Percentiles rank a stretch among this genome's conserved stretches.
Conservation (phyloP, 2,329 filamentous ascomycete genomes). For the Aspergillus fumigatus region DNA sequence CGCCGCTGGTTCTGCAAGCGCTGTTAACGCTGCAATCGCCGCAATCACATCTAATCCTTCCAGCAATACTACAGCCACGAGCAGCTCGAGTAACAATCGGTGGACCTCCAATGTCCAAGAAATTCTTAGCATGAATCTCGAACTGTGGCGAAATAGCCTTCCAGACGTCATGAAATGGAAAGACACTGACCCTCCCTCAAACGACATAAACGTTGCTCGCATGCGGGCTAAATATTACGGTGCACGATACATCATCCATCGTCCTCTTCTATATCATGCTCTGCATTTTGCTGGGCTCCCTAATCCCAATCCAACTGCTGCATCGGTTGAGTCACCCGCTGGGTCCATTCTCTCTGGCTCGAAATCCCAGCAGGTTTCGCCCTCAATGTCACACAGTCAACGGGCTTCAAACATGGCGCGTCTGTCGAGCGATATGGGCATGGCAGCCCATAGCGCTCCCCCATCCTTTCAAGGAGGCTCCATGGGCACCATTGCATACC, state of each 20-base stretch:
- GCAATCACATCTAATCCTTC: not conserved
- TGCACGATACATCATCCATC: constrained; percentile 80
- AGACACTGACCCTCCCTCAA: constrained; percentile 65
- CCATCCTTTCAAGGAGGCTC: not conserved
- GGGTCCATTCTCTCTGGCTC: constrained; percentile 22
- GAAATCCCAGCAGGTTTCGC: constrained; percentile 34
- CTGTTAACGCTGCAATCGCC: not conserved
- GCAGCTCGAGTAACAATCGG: constrained; percentile 4
- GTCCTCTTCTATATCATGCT: constrained; percentile 65
- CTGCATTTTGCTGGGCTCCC: constrained; percentile 47
- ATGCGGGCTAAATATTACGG: constrained; percentile 94
- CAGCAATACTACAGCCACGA: not conserved
- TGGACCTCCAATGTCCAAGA: constrained; percentile 39
- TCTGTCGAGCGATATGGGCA: constrained; percentile 31
- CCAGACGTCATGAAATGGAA: constrained; percentile 55
- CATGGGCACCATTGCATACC: constrained; percentile 9
- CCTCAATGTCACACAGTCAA: constrained; percentile 27
- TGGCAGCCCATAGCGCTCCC: constrained; percentile 18
- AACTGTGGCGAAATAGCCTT: constrained; percentile 51
- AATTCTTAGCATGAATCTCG: constrained; percentile 45
- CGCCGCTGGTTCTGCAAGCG: not conserved
- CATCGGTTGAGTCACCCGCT: constrained; percentile 29
- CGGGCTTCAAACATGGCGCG: constrained; percentile 28
- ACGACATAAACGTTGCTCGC: constrained; percentile 74
- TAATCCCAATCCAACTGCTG: constrained; percentile 30